Conservation (phyloP, 164 flowering plant species). For the Aristolochia fimbriata region DNA sequence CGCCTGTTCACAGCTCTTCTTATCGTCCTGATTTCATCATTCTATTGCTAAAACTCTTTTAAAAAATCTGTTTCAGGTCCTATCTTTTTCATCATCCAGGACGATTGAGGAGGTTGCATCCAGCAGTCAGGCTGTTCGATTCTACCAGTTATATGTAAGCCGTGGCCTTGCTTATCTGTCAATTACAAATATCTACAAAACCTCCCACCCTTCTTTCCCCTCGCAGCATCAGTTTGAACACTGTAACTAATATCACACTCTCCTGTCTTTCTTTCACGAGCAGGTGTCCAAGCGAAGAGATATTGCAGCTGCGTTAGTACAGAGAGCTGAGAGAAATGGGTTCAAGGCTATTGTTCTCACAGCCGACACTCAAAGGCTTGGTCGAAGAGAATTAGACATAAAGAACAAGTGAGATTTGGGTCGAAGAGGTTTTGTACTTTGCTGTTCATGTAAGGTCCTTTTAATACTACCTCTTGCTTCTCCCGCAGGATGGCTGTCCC, state of each 20-base stretch:
- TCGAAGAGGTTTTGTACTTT: not conserved
- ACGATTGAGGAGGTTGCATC: conserved; percentile 84
- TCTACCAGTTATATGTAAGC: conserved; percentile 74
- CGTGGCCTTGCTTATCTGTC: too few species aligned
- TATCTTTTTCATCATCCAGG: conserved; percentile 51
- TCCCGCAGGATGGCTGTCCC: conserved; percentile 63
- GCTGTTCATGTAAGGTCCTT: not conserved
- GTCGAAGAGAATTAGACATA: conserved; percentile 75
- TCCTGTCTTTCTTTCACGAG: not conserved
- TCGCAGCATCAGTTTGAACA: too few species aligned
- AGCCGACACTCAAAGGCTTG: conserved; percentile 63
- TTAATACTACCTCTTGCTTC: not conserved
- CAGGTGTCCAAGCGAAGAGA: conserved; percentile 67
- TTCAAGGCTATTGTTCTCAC: conserved; percentile 77
- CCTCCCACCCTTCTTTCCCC: too few species aligned
- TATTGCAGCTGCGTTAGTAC: conserved; percentile 46
- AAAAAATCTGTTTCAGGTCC: conserved; percentile 21
- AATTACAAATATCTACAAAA: too few species aligned
- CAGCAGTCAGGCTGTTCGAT: conserved; percentile 61
- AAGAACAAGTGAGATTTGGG: conserved; percentile 44
- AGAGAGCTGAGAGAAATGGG: conserved; percentile 79
- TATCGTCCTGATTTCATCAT: too few species aligned
- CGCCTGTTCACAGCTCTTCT: not conserved
- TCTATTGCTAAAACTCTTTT: not conserved
- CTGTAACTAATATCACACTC: too few species aligned